Percentiles rank a stretch among this genome's conserved stretches.
phyloP scores from a whole-genome alignment of 2,329 filamentous ascomycete species.

The Neobulgaria alba region DNA sequence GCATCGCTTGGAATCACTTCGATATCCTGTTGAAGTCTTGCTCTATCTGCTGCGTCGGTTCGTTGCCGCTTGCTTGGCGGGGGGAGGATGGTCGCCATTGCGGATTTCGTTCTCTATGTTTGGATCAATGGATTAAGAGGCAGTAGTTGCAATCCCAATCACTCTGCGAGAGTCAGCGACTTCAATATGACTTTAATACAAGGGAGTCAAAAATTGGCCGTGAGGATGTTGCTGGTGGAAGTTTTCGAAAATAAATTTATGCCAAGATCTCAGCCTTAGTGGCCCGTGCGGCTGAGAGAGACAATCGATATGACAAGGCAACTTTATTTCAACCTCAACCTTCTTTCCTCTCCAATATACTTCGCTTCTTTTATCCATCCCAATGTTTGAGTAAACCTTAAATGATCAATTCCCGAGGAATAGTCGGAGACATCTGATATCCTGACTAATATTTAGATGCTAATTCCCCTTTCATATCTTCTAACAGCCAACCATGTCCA shows the following conservation, averaged over 20 bases:
- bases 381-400: no score
- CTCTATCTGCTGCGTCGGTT: conserved; percentile 62
- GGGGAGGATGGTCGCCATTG: conserved; percentile 77
- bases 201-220: no score
- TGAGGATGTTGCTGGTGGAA: no score
- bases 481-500: conserved; percentile 8
- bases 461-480: not conserved
- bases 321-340: not conserved
- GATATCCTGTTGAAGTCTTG: conserved; percentile 68
- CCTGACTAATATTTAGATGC: not conserved
- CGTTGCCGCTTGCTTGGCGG: conserved; percentile 83
- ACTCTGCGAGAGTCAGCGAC: not conserved
- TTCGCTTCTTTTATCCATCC: no score
- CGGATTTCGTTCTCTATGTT: not conserved
- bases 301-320: no score
- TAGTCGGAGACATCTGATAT: no score
- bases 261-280: conserved; percentile 21
- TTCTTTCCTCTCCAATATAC: no score
- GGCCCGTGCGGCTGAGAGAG: no score
- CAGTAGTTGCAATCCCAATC: no score
- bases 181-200: no score
- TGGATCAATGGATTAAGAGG: not conserved
- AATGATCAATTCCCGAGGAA: no score
- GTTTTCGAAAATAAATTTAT: conserved; percentile 13
- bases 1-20: conserved; percentile 56